Conservation (phyloP, 768 basidiomycete genomes). For the Steccherinum ochraceum region DNA sequence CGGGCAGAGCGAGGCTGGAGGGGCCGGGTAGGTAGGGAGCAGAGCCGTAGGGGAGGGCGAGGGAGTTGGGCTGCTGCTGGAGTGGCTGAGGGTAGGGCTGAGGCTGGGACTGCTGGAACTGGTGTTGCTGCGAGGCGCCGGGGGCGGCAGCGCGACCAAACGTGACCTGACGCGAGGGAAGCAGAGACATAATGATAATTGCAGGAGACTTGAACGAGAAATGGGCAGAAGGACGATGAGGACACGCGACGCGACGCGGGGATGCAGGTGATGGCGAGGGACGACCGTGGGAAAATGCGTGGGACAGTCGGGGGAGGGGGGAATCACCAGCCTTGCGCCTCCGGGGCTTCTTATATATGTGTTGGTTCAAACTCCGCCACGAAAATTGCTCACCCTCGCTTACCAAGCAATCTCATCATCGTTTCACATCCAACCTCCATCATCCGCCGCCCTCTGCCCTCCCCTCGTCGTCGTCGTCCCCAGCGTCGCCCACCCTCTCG, state of each 20-base stretch:
- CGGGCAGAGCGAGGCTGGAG: slow-evolving; percentile 42
- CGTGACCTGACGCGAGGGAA: slow-evolving; percentile 74
- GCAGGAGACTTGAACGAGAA: not conserved
- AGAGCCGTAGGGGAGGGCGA: slow-evolving; percentile 44
- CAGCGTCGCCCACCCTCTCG: not conserved
- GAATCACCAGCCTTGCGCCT: not conserved
- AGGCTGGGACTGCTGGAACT: slow-evolving; percentile 37
- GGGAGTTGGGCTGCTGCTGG: slow-evolving; percentile 38
- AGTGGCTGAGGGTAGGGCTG: slow-evolving; percentile 35
- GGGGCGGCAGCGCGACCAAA: slow-evolving; percentile 58
- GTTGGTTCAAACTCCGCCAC: slow-evolving; percentile 11
- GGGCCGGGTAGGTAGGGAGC: slow-evolving; percentile 41
- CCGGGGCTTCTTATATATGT: slow-evolving; percentile 9
- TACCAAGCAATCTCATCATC: slow-evolving; percentile 12
- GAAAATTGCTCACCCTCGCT: slow-evolving; percentile 6
- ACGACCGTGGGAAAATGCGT: slow-evolving; percentile 12
- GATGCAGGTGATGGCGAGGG: too few relatives aligned
- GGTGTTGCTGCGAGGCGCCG: slow-evolving; percentile 23
- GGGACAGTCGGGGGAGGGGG: slow-evolving; percentile 4
- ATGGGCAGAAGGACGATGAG: too few relatives aligned
- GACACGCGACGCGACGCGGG: too few relatives aligned
- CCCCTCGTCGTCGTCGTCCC: not conserved
- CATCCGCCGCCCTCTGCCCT: slow-evolving; percentile 5
- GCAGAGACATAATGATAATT: slow-evolving; percentile 40
- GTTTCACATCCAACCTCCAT: slow-evolving; percentile 10